Percentiles rank a stretch among this genome's conserved stretches.
These are phyloP conservation scores for Neurospora sp. DNA, from an alignment of 495 filamentous ascomycete genomes.

Conservation along the genomic window DNA sequence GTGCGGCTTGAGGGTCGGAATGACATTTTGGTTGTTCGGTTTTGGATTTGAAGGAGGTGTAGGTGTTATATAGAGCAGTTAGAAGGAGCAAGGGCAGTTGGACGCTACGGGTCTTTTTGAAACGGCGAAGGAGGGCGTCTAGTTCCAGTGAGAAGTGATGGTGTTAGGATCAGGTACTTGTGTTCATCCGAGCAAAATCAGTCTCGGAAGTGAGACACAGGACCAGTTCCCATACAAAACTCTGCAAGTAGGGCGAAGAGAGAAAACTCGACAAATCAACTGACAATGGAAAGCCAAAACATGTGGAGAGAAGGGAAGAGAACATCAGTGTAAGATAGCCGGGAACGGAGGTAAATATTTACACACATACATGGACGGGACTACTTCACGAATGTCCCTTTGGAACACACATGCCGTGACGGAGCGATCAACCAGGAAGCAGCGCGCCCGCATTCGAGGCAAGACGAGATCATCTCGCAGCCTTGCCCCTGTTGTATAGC, in stretches of 20 bases:
- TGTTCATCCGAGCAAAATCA: neutral
- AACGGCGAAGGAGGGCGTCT: neutral
- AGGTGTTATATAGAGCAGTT: neutral
- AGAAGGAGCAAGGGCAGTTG: neutral
- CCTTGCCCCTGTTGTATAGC: neutral
- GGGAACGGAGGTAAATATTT: neutral
- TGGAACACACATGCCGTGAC: neutral
- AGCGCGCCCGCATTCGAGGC: neutral
- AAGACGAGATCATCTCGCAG: neutral
- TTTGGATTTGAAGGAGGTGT: neutral
- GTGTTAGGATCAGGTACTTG: neutral
- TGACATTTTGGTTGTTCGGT: neutral
- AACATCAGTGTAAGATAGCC: neutral
- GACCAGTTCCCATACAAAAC: neutral
- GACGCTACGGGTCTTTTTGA: neutral
- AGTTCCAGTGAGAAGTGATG: neutral
- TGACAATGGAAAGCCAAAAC: neutral
- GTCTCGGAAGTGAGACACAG: neutral
- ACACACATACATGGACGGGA: neutral
- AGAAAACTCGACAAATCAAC: neutral
- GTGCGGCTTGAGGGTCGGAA: constrained; percentile 1
- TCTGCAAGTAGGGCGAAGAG: neutral
- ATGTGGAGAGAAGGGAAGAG: neutral
- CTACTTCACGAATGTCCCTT: neutral
- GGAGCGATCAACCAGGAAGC: neutral